These are phyloP conservation scores for Amanita polypyramis DNA, from an alignment of 768 basidiomycete species.

Conservation along the genomic window DNA sequence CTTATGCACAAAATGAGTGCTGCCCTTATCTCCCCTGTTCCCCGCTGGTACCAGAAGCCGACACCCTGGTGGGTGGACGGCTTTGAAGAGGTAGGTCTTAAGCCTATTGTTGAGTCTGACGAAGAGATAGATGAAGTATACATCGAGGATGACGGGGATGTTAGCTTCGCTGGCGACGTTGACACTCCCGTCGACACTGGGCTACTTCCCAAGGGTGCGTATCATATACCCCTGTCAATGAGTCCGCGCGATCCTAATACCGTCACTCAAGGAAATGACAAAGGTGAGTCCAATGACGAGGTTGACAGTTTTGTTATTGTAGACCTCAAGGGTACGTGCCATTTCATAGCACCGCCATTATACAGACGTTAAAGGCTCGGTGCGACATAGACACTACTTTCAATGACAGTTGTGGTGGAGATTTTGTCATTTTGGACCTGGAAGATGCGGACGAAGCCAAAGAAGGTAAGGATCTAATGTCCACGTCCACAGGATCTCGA, in stretches of 20 bases:
- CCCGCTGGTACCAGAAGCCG: not conserved
- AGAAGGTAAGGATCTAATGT: not conserved
- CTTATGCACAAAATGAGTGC: not conserved
- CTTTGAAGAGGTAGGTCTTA: not conserved
- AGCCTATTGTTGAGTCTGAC: not conserved
- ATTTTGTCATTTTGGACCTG: not conserved
- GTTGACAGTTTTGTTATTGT: not conserved
- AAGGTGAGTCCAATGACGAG: not conserved
- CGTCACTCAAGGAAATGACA: not conserved
- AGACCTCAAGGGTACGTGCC: not conserved
- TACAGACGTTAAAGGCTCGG: not conserved
- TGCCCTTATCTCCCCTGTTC: not conserved
- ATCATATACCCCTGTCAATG: not conserved
- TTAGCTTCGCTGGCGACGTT: not conserved
- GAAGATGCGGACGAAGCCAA: not conserved
- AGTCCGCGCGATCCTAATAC: not conserved
- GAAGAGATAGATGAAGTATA: not conserved
- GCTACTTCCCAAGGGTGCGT: not conserved
- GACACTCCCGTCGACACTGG: not conserved
- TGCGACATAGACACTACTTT: not conserved
- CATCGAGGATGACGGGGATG: not conserved
- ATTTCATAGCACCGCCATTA: no score
- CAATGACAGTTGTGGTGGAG: not conserved
- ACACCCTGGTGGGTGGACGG: not conserved
- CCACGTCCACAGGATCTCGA: not conserved